These are phyloP conservation scores for Aspergillus arachidicola DNA, from an alignment of 2,329 filamentous ascomycete species.

Conservation along the genomic window DNA sequence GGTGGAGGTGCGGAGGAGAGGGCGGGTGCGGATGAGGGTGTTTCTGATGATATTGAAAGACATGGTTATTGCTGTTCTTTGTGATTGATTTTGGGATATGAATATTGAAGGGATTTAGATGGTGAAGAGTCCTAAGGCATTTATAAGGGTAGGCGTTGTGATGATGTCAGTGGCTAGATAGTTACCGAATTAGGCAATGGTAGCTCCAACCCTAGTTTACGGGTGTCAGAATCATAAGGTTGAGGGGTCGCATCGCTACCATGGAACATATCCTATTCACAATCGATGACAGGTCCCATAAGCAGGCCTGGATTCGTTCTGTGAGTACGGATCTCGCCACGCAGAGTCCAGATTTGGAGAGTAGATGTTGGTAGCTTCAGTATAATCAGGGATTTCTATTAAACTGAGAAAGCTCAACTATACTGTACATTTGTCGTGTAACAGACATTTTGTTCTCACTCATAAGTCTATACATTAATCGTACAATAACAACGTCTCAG, in stretches of 20 bases:
- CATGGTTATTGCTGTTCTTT: not conserved
- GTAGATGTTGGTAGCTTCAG: too few relatives aligned
- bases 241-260: not conserved
- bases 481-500: not conserved
- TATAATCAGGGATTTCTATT: too few relatives aligned
- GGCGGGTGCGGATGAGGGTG: not conserved
- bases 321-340: not conserved
- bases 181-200: not conserved
- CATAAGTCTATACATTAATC: conserved; percentile 2
- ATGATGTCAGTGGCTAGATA: conserved; percentile 3
- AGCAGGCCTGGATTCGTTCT: not conserved
- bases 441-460: not conserved
- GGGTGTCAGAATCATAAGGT: not conserved
- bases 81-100: not conserved
- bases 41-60: not conserved
- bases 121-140: not conserved
- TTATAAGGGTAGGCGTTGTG: not conserved
- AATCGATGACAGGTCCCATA: not conserved
- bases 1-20: not conserved
- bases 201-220: not conserved
- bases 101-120: not conserved
- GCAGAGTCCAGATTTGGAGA: not conserved
- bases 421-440: not conserved
- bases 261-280: not conserved
- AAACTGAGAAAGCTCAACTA: not conserved